phyloP scores from a whole-genome alignment of 1,139 yeast genomes.

The Suhomyces terraborum region DNA sequence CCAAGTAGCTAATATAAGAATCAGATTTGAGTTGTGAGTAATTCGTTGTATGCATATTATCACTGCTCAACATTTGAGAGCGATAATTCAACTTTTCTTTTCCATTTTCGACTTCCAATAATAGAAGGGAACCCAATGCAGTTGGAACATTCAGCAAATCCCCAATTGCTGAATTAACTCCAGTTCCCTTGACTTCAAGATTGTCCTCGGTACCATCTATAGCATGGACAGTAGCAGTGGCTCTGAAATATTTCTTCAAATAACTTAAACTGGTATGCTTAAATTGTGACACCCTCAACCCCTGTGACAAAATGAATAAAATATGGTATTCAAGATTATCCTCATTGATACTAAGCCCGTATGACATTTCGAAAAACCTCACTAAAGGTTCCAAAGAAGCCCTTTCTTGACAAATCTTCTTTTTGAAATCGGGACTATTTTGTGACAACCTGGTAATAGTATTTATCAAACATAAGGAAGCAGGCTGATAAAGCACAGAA shows the following conservation, averaged over 20 bases:
- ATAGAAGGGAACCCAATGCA: background rate
- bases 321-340: slow-evolving; percentile 60
- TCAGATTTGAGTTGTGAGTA: slow-evolving; percentile 8
- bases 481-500: slow-evolving; percentile 54
- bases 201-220: background rate
- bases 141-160: slow-evolving; percentile 10
- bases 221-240: slow-evolving; percentile 15
- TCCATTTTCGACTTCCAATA: background rate
- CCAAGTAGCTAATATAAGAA: slow-evolving; percentile 38
- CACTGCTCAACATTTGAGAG: no score
- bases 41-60: no score
- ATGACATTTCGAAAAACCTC: slow-evolving; percentile 47
- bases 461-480: slow-evolving; percentile 44
- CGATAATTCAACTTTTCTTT: background rate
- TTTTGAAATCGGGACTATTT: slow-evolving; percentile 26
- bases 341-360: slow-evolving; percentile 41
- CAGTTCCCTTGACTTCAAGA: background rate
- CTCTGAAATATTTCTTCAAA: slow-evolving; percentile 51
- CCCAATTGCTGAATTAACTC: slow-evolving; percentile 6
- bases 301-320: slow-evolving; percentile 56
- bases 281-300: slow-evolving; percentile 63
- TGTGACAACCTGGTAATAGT: slow-evolving; percentile 31
- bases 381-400: slow-evolving; percentile 44
- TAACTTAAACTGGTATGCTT: slow-evolving; percentile 57
- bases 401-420: slow-evolving; percentile 41